phyloP scores from a whole-genome alignment of 2,329 filamentous ascomycete genomes.

The Hymenoscyphus salicellus region DNA sequence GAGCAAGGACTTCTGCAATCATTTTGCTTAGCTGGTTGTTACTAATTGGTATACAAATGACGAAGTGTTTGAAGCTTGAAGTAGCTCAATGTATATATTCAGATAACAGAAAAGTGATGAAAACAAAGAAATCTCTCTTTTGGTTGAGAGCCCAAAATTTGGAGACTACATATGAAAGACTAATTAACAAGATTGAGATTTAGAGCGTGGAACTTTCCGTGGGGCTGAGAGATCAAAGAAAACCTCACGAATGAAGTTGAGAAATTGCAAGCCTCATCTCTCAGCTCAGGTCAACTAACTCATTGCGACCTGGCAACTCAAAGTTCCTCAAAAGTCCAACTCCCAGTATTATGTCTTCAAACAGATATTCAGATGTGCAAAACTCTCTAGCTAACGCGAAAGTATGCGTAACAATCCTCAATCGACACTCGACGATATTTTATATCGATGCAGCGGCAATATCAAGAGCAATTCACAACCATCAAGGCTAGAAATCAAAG shows the following conservation, averaged over 20 bases:
- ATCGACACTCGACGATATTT: no score
- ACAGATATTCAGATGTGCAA: no score
- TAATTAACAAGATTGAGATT: neutral
- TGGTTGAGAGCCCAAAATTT: no score
- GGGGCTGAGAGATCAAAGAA: neutral
- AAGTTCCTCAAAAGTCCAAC: no score
- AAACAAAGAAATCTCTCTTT: neutral
- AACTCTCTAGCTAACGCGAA: no score
- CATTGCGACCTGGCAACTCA: neutral
- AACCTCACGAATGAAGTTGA: neutral
- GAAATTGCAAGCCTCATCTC: neutral
- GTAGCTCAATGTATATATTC: neutral
- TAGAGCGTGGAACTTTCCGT: neutral
- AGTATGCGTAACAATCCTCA: no score
- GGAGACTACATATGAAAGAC: neutral
- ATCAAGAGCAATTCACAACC: no score
- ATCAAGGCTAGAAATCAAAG: no score
- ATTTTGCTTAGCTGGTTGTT: neutral
- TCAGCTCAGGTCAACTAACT: neutral
- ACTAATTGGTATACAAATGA: neutral
- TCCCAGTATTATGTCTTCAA: no score
- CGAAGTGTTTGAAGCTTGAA: neutral
- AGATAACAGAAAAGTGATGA: neutral
- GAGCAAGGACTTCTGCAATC: neutral
- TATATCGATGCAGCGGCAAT: no score